Conservation (phyloP, 352 stramenopile genomes). For the Globisporangium carolinianum region DNA sequence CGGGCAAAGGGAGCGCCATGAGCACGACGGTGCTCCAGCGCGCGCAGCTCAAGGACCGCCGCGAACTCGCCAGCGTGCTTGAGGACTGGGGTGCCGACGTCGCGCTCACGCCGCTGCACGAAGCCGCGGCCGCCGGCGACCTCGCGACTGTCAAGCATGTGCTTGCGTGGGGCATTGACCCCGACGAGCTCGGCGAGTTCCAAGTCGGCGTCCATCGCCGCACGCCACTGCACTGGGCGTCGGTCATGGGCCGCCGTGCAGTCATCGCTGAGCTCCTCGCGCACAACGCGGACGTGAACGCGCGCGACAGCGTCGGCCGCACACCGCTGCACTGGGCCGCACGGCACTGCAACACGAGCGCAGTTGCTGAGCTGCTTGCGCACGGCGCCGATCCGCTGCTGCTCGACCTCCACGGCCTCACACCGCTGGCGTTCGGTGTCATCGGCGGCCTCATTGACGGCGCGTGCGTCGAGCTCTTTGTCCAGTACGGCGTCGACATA, state of each 20-base stretch:
- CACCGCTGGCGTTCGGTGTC: slow-evolving; percentile 56
- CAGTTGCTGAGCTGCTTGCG: slow-evolving; percentile 43
- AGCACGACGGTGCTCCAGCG: slow-evolving; percentile 72
- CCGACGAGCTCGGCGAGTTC: slow-evolving; percentile 67
- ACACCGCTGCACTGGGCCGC: slow-evolving; percentile 75
- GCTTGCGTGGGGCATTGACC: slow-evolving; percentile 42
- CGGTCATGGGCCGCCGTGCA: slow-evolving; percentile 49
- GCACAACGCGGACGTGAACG: slow-evolving; percentile 46
- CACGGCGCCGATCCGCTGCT: slow-evolving; percentile 43
- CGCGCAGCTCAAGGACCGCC: slow-evolving; percentile 49
- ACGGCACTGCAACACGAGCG: slow-evolving; percentile 55
- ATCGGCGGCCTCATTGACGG: slow-evolving; percentile 41
- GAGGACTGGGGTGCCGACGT: slow-evolving; percentile 75
- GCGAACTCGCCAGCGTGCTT: slow-evolving; percentile 45
- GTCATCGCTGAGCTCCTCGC: slow-evolving; percentile 48
- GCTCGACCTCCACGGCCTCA: slow-evolving; percentile 55
- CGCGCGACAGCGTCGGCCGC: slow-evolving; percentile 46
- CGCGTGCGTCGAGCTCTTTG: slow-evolving; percentile 46
- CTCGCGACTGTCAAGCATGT: slow-evolving; percentile 42
- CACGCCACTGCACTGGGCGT: slow-evolving; percentile 72
- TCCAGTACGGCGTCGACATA: slow-evolving; percentile 41
- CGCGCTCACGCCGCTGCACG: slow-evolving; percentile 68
- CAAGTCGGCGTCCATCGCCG: slow-evolving; percentile 48
- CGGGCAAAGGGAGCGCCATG: slow-evolving; percentile 47
- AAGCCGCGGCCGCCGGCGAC: slow-evolving; percentile 52